Percentiles rank a stretch among this genome's conserved stretches.
Conservation (phyloP, 495 filamentous ascomycete species). For the Trichoderma erinaceum region DNA sequence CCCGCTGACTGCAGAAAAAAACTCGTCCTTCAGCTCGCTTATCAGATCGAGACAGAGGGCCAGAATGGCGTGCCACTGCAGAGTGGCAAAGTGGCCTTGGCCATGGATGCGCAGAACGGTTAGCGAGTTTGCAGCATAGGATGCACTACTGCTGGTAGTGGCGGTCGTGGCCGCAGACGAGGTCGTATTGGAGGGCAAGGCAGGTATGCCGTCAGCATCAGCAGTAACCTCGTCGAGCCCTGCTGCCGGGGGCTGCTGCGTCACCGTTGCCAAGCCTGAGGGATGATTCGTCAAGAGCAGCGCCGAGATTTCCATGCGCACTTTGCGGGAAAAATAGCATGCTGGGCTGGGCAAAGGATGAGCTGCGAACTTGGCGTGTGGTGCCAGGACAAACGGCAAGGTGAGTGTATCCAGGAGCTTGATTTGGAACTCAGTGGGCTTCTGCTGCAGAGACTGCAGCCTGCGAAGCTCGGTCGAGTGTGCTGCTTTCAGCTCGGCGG, state of each 20-base stretch:
- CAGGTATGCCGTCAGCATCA: not conserved
- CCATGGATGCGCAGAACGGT: not conserved
- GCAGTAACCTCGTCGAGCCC: not conserved
- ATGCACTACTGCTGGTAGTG: not conserved
- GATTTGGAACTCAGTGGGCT: not conserved
- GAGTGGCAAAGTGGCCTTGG: not conserved
- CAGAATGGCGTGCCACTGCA: not conserved
- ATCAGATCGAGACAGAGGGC: constrained; percentile 8
- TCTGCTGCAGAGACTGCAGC: not conserved
- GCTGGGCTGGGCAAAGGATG: not conserved
- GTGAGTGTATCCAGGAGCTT: constrained; percentile 6
- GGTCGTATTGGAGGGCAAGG: not conserved
- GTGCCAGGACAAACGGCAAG: constrained; percentile 3
- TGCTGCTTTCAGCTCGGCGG: not conserved
- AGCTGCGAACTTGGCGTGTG: not conserved
- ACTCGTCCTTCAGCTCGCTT: not conserved
- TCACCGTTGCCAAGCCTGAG: not conserved
- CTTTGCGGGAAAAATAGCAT: constrained; percentile 2
- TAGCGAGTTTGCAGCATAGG: not conserved
- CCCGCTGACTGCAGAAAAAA: not conserved
- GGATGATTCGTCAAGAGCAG: not conserved
- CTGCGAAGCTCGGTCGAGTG: not conserved
- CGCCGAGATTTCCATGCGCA: not conserved
- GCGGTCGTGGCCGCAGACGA: not conserved
- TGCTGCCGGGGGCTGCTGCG: not conserved